Evolutionary conservation across 805 yeast genomes (phyloP).

Genomic region (Nakazawaea laoshanensis): DNA sequence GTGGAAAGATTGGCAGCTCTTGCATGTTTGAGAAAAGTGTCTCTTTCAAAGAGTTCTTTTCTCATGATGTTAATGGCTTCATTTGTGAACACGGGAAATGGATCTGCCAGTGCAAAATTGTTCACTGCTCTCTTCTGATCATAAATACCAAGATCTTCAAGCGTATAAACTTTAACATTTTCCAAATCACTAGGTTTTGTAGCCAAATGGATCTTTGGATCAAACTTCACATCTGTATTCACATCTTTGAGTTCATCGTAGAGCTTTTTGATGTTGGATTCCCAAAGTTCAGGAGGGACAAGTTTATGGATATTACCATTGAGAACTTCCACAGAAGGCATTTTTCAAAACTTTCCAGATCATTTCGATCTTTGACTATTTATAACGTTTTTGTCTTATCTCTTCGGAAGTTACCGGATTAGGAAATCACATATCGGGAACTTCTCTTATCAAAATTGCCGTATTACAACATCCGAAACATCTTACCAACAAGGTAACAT

Average conservation of each 20-base stretch:
- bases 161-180: constrained; percentile 24
- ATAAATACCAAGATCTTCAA: constrained; percentile 26
- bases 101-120: constrained; percentile 39
- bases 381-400: background rate
- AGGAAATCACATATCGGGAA: background rate
- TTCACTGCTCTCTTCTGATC: constrained; percentile 25
- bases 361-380: no score
- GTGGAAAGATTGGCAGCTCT: constrained; percentile 24
- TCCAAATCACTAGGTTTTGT: constrained; percentile 18
- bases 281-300: constrained; percentile 6
- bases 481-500: no score
- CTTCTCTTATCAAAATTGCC: no score
- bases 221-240: constrained; percentile 16
- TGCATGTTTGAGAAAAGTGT: constrained; percentile 31
- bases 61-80: constrained; percentile 50
- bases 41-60: constrained; percentile 38
- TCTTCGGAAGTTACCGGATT: background rate
- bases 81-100: constrained; percentile 49
- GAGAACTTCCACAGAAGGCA: constrained; percentile 9
- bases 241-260: constrained; percentile 9
- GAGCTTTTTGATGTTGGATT: constrained; percentile 1
- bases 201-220: constrained; percentile 25
- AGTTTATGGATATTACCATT: constrained; percentile 7
- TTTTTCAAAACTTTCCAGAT: background rate
- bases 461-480: no score